Evolutionary conservation across 192 early-diverging fungal genomes (phyloP), one percentile per base, ranked within the genome.

Genomic region (Coemansia sp.): DNA sequence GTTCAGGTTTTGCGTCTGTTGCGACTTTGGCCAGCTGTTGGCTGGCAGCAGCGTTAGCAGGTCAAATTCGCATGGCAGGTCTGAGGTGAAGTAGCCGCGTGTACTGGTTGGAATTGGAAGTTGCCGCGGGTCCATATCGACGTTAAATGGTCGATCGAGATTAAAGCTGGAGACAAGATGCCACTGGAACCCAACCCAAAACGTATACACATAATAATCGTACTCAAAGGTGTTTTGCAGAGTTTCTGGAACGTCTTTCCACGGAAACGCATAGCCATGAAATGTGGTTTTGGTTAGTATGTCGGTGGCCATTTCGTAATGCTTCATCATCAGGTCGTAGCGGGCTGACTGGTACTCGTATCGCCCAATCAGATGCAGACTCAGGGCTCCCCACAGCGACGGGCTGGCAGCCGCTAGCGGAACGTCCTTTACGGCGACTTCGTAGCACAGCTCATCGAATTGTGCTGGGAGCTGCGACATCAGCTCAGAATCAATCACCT

Each of bases 171-270:
- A 68, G 18, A 75, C 72, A 21, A 75, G 49, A 46, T 75, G 65
- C 72, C 72, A 75, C 51, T 75, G 72, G 57, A 75, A 75, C 1
- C 72, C 65, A 13, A 68, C 72, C 72, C 72, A 75, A 51, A 56
- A 75, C 15, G 72, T 75, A 44, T 75, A 75, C 30, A 75, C 72
- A 40, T 75, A 75, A 54, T 75, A 75, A 43, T 75, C 72, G 37
- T 68, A 68, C 58, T 75, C 72, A 10, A 75, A 75, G 23, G 72
- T 63, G 53, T 50, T 65, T 50, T 68, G 68, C 45, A 60, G 53
- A 36, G 26, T 12, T 2, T 49, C 51, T 20, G 67, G 63, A 38
- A 63, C 67, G 8, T 49, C 54, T 28, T 40, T 61, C 73, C 73
- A 77, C 10, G 73, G 73, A 39, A 69, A 77, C 13, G 55, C 41